Evolutionary conservation across 2,329 filamentous ascomycete species (phyloP).

Genomic region (Xylaria sp.): DNA sequence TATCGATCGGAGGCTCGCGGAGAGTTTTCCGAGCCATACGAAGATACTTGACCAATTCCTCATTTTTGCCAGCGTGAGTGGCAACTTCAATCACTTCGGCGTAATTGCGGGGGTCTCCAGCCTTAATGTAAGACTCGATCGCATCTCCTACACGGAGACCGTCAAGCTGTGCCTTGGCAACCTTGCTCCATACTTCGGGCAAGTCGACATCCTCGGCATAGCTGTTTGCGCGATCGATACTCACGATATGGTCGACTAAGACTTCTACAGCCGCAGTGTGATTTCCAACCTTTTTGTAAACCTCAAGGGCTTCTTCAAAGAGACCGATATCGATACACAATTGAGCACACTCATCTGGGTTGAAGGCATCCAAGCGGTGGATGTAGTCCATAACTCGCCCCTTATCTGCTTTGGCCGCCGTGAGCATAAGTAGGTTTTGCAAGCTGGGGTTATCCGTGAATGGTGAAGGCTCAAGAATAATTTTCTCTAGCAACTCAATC

Average conservation of each 20-base stretch:
- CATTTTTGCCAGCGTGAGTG: constrained; percentile 95
- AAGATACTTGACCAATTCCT: constrained; percentile 95
- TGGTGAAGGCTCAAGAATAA: constrained; percentile 97
- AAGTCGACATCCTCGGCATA: constrained; percentile 95
- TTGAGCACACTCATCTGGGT: constrained; percentile 89
- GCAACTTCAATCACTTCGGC: constrained; percentile 95
- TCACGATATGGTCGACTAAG: constrained; percentile 94
- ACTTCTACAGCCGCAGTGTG: constrained; percentile 89
- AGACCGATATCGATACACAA: constrained; percentile 95
- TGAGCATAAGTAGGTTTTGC: constrained; percentile 96
- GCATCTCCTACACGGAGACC: constrained; percentile 91
- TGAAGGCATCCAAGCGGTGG: constrained; percentile 88
- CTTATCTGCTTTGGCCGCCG: constrained; percentile 96
- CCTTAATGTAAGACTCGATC: constrained; percentile 97
- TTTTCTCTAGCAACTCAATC: constrained; percentile 98
- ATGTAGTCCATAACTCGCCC: constrained; percentile 96
- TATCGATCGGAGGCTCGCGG: constrained; percentile 93
- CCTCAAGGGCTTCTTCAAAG: constrained; percentile 96
- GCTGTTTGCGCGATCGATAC: constrained; percentile 95
- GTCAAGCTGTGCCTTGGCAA: constrained; percentile 97
- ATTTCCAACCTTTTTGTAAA: constrained; percentile 97
- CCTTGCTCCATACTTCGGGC: constrained; percentile 97
- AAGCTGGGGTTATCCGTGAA: constrained; percentile 98
- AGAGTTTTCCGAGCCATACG: constrained; percentile 98
- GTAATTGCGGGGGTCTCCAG: constrained; percentile 92